phyloP scores from a whole-genome alignment of 805 yeast genomes.

The Torulaspora gathmanii region DNA sequence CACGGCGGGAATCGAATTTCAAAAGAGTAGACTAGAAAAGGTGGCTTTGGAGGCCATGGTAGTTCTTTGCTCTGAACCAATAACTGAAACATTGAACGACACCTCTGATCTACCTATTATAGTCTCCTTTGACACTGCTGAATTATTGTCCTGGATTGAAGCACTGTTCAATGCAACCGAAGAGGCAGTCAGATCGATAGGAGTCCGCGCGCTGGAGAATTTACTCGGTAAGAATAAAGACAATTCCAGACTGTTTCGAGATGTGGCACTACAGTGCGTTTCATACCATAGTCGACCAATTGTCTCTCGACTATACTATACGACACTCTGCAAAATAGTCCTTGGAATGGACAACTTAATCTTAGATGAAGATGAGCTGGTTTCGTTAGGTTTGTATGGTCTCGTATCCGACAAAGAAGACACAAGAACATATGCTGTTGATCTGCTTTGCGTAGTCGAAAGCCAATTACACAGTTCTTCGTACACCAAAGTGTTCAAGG shows the following conservation, averaged over 20 bases:
- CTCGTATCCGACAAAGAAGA: conserved; percentile 67
- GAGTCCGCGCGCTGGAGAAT: conserved; percentile 65
- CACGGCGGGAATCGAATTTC: conserved; percentile 72
- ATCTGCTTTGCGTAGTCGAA: conserved; percentile 65
- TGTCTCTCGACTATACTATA: conserved; percentile 65
- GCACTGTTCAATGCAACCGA: conserved; percentile 57
- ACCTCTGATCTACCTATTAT: conserved; percentile 36
- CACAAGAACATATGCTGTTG: conserved; percentile 68
- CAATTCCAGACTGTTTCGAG: conserved; percentile 47
- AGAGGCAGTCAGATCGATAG: conserved; percentile 55
- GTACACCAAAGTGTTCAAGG: conserved; percentile 54
- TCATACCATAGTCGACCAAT: conserved; percentile 45
- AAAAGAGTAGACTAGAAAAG: conserved; percentile 60
- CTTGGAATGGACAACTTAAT: conserved; percentile 46
- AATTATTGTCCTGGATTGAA: conserved; percentile 76
- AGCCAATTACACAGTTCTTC: conserved; percentile 50
- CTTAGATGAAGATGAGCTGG: conserved; percentile 55
- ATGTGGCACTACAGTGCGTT: conserved; percentile 70
- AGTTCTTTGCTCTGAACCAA: conserved; percentile 67
- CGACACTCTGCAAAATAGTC: conserved; percentile 62
- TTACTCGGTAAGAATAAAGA: conserved; percentile 58
- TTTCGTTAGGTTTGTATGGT: conserved; percentile 73
- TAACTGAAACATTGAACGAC: conserved; percentile 42
- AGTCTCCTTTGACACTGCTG: conserved; percentile 65
- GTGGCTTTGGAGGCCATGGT: conserved; percentile 84